Evolutionary conservation across 1,284 basidiomycete genomes (phyloP).

Genomic region (Microbotryum scabiosae): DNA sequence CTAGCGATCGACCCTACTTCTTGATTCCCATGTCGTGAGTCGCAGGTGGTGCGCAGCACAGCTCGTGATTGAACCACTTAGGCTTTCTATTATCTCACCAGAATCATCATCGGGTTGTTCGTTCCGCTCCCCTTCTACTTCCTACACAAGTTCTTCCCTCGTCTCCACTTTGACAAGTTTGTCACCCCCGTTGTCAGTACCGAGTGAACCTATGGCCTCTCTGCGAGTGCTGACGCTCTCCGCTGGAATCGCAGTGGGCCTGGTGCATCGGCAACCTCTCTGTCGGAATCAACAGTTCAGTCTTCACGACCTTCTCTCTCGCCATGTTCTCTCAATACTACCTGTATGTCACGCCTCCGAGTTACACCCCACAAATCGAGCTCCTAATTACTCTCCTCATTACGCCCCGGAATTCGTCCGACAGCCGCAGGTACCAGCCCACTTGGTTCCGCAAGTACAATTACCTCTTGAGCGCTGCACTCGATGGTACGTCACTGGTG

Average conservation of each 20-base stretch:
- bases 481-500: conserved; percentile 31
- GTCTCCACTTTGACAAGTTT: conserved; percentile 31
- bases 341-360: neutral
- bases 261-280: conserved; percentile 28
- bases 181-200: conserved; percentile 24
- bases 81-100: no score
- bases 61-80: no score
- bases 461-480: conserved; percentile 32
- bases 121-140: conserved; percentile 54
- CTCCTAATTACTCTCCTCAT: no score
- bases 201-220: no score
- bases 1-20: conserved; percentile 45
- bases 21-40: conserved; percentile 29
- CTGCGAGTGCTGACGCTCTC: no score
- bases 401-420: no score
- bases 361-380: no score
- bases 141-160: conserved; percentile 47
- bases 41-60: no score
- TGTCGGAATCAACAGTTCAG: conserved; percentile 30
- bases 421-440: conserved; percentile 15
- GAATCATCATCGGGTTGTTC: conserved; percentile 45
- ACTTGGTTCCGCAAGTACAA: conserved; percentile 35
- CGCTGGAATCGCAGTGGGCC: neutral
- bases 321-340: conserved; percentile 23
- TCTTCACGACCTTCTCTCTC: conserved; percentile 23